Evolutionary conservation across 2,329 filamentous ascomycete genomes (phyloP).

Genomic region (Clonostachys rosea): DNA sequence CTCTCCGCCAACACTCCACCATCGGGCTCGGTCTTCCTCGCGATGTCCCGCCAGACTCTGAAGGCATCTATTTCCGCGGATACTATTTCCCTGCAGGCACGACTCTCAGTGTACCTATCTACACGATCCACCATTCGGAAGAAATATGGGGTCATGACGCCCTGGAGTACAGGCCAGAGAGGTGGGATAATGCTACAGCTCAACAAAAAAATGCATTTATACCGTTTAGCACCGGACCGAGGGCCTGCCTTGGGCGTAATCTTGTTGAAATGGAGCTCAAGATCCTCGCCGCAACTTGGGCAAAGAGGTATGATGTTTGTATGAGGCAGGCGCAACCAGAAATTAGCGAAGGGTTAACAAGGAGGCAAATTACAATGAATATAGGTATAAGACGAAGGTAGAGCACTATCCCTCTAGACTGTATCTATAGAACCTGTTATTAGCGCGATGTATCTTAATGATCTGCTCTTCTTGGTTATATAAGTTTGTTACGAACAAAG

Average conservation of each 20-base stretch:
- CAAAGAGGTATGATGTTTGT: slow-evolving; percentile 40
- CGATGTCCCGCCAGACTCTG: slow-evolving; percentile 58
- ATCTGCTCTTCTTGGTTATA: too few relatives aligned
- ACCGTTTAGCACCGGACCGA: slow-evolving; percentile 67
- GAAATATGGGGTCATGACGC: slow-evolving; percentile 71
- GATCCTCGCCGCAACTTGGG: slow-evolving; percentile 69
- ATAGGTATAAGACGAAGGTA: slow-evolving; percentile 2
- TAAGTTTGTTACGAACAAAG: too few relatives aligned
- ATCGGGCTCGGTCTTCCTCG: slow-evolving; percentile 82
- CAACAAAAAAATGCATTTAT: slow-evolving; percentile 71
- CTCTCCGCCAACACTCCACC: slow-evolving; percentile 81
- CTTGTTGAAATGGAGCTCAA: slow-evolving; percentile 88
- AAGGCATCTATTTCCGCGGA: slow-evolving; percentile 60
- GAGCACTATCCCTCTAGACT: too few relatives aligned
- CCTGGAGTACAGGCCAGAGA: slow-evolving; percentile 67
- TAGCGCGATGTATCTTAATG: too few relatives aligned
- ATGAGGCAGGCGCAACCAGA: slow-evolving; percentile 59
- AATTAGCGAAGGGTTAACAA: slow-evolving; percentile 75
- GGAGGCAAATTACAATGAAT: slow-evolving; percentile 69
- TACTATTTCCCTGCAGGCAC: slow-evolving; percentile 71
- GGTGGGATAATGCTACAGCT: slow-evolving; percentile 61
- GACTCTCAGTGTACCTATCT: slow-evolving; percentile 73
- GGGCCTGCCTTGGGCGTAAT: slow-evolving; percentile 72
- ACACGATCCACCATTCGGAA: slow-evolving; percentile 74
- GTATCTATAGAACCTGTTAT: too few relatives aligned